These are phyloP conservation scores for Alisma plantagoaquatica DNA, from an alignment of 106 monocot species.

Conservation along the genomic window DNA sequence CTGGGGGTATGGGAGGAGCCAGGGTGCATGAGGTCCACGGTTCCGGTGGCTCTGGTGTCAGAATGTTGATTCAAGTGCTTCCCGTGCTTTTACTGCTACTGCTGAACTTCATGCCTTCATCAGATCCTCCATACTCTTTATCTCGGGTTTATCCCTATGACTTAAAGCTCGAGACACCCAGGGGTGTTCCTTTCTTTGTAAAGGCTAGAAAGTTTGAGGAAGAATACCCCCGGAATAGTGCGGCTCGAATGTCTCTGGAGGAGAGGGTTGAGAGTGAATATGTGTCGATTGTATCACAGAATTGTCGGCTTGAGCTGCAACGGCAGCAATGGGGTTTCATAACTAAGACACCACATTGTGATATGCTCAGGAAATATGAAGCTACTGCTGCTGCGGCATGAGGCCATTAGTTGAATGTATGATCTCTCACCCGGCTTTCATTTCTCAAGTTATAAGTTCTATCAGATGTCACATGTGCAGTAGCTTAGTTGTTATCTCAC, in stretches of 20 bases:
- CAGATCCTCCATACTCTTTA: conserved; percentile 58
- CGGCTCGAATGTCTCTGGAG: conserved; percentile 47
- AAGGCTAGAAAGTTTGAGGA: conserved; percentile 64
- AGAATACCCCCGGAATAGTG: conserved; percentile 62
- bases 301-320: conserved; percentile 75
- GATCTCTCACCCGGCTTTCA: too few relatives aligned
- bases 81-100: conserved; percentile 67
- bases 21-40: conserved; percentile 26
- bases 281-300: conserved; percentile 53
- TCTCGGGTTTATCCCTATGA: conserved; percentile 45
- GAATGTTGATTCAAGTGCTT: conserved; percentile 59
- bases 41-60: conserved; percentile 26
- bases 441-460: too few relatives aligned
- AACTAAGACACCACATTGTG: conserved; percentile 61
- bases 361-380: conserved; percentile 74
- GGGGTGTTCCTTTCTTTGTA: conserved; percentile 68
- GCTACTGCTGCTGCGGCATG: conserved; percentile 20
- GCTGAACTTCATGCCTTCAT: conserved; percentile 71
- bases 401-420: too few relatives aligned
- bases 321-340: conserved; percentile 60
- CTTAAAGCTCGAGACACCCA: conserved; percentile 53
- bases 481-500: too few relatives aligned
- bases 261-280: conserved; percentile 71
- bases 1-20: conserved; percentile 41
- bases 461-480: too few relatives aligned